phyloP scores from a whole-genome alignment of 106 monocot genomes.

The Narthecium ossifragum region DNA sequence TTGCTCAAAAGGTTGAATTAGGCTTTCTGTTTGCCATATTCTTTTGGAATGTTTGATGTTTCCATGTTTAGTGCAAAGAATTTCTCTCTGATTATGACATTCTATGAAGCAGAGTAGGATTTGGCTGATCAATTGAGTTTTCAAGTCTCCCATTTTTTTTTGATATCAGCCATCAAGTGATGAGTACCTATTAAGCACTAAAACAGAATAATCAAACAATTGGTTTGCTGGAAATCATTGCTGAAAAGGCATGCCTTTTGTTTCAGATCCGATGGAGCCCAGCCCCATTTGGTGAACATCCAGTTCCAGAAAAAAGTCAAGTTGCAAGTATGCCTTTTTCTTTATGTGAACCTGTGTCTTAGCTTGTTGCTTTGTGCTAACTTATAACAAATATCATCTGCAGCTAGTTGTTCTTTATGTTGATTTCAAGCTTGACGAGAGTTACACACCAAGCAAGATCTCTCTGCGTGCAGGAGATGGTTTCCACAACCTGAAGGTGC shows the following conservation, averaged over 20 bases:
- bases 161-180: no score
- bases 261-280: slow-evolving; percentile 88
- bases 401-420: slow-evolving; percentile 85
- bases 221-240: no score
- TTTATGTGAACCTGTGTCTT: neutral
- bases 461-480: slow-evolving; percentile 93
- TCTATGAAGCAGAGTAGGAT: no score
- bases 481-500: slow-evolving; percentile 98
- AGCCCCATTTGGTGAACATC: slow-evolving; percentile 93
- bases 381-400: no score
- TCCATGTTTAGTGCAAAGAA: no score
- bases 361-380: neutral
- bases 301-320: slow-evolving; percentile 99
- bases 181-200: no score
- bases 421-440: slow-evolving; percentile 95
- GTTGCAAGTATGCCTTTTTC: slow-evolving; percentile 47
- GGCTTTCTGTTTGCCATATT: no score
- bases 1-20: no score
- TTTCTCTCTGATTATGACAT: no score
- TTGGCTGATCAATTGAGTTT: no score
- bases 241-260: slow-evolving; percentile 11
- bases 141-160: no score
- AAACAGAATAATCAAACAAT: no score
- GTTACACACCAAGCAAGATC: slow-evolving; percentile 97
- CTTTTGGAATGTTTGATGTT: neutral